These are phyloP conservation scores for Xylaria digitata DNA, from an alignment of 2,329 filamentous ascomycete species.

Conservation along the genomic window DNA sequence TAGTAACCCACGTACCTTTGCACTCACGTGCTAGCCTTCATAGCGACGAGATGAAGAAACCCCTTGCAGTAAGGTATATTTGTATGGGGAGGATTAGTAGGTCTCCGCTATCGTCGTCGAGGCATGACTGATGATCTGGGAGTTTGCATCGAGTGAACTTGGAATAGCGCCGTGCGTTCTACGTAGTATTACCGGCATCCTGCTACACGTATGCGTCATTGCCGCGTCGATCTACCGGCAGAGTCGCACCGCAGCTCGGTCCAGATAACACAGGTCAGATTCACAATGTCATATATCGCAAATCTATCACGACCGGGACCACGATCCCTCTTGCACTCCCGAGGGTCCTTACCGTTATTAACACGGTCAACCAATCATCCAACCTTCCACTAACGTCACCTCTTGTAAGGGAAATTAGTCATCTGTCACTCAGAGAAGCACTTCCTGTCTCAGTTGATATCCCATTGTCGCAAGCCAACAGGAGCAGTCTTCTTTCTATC, in stretches of 20 bases:
- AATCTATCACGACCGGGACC: background rate
- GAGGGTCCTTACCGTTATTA: background rate
- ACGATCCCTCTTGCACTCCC: background rate
- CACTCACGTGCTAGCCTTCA: background rate
- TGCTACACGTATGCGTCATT: background rate
- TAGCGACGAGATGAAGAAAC: background rate
- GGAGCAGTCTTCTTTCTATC: background rate
- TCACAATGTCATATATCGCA: conserved; percentile 22
- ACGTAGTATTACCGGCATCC: conserved; percentile 1
- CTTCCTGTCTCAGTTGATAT: background rate
- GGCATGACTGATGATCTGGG: background rate
- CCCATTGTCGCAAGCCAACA: background rate
- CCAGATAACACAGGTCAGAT: conserved; percentile 17
- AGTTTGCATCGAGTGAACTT: background rate
- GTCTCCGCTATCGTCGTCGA: background rate
- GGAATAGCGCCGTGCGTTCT: too few species aligned
- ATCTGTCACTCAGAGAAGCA: background rate
- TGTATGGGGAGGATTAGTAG: too few species aligned
- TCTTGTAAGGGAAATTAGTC: background rate
- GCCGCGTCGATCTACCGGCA: conserved; percentile 25
- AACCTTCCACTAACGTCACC: conserved; percentile 1
- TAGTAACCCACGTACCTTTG: background rate
- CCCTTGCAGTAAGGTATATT: too few species aligned
- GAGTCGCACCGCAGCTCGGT: conserved; percentile 8
- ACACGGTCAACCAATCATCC: background rate